phyloP scores from a whole-genome alignment of 2,329 filamentous ascomycete genomes.

The Aspergillus sclerotialis region DNA sequence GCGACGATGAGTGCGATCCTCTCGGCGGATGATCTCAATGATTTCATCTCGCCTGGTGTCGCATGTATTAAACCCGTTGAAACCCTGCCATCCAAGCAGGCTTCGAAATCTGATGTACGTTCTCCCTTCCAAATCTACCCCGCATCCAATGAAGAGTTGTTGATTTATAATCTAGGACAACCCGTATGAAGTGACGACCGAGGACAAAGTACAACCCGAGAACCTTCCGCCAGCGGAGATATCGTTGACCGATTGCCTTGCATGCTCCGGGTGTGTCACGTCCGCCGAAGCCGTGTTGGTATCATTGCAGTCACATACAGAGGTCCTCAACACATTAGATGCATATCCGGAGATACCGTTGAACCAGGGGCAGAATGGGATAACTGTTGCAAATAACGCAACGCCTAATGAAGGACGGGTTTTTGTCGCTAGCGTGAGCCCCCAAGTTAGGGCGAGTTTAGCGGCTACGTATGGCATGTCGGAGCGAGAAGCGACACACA shows the following conservation, averaged over 20 bases:
- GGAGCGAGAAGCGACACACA: slow-evolving; percentile 65
- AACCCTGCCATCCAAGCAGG: slow-evolving; percentile 64
- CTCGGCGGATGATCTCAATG: slow-evolving; percentile 92
- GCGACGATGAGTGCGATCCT: slow-evolving; percentile 87
- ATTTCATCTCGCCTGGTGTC: slow-evolving; percentile 96
- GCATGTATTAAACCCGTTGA: slow-evolving; percentile 98
- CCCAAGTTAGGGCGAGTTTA: slow-evolving; percentile 81
- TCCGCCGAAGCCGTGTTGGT: slow-evolving; percentile 97
- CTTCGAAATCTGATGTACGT: slow-evolving; percentile 41
- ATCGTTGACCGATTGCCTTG: slow-evolving; percentile 92
- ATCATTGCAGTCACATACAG: slow-evolving; percentile 84
- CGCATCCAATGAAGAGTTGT: slow-evolving; percentile 4
- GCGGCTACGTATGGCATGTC: slow-evolving; percentile 75
- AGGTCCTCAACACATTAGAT: slow-evolving; percentile 80
- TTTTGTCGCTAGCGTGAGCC: slow-evolving; percentile 88
- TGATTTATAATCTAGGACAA: slow-evolving; percentile 36
- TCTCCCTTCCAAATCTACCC: slow-evolving; percentile 1
- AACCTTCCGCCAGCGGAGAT: slow-evolving; percentile 74
- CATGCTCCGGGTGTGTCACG: slow-evolving; percentile 95
- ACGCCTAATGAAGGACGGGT: slow-evolving; percentile 53
- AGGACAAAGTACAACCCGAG: slow-evolving; percentile 61
- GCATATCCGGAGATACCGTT: slow-evolving; percentile 42
- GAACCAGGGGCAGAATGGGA: slow-evolving; percentile 12
- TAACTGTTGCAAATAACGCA: slow-evolving; percentile 40
- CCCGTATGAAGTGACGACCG: slow-evolving; percentile 82